Conservation (phyloP, 441 rosid genomes). For the Biscutella laevigata region DNA sequence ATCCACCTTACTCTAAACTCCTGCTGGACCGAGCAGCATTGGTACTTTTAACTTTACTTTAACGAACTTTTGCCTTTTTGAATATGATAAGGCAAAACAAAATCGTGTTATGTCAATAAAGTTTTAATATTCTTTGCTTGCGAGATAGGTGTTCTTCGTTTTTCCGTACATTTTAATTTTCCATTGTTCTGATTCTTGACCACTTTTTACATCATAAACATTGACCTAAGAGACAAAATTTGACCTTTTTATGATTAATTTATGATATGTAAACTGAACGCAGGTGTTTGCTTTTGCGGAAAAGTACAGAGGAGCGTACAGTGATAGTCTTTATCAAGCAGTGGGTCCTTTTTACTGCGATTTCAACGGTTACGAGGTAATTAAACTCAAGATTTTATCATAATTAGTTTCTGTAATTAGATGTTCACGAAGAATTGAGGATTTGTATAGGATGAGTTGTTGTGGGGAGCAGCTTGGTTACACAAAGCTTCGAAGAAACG, state of each 20-base stretch:
- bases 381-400: background rate
- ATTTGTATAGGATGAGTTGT: conserved; percentile 48
- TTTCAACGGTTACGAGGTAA: conserved; percentile 61
- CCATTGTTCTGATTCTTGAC: too few relatives aligned
- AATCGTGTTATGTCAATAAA: conserved; percentile 4
- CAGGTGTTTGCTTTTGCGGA: conserved; percentile 53
- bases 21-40: conserved; percentile 42
- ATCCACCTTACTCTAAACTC: conserved; percentile 42
- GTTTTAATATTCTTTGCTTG: conserved; percentile 17
- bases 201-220: too few relatives aligned
- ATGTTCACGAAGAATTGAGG: too few relatives aligned
- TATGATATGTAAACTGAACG: too few relatives aligned
- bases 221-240: too few relatives aligned
- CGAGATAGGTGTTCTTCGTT: background rate
- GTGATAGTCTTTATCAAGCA: conserved; percentile 37
- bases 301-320: conserved; percentile 44
- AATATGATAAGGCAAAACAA: background rate
- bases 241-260: too few relatives aligned
- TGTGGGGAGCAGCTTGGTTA: conserved; percentile 70
- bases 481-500: conserved; percentile 48
- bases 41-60: conserved; percentile 29
- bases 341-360: conserved; percentile 71
- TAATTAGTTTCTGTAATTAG: background rate
- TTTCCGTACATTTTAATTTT: too few relatives aligned
- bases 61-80: background rate